phyloP scores from a whole-genome alignment of 352 stramenopile species.

The Phytophthora foliorum region DNA sequence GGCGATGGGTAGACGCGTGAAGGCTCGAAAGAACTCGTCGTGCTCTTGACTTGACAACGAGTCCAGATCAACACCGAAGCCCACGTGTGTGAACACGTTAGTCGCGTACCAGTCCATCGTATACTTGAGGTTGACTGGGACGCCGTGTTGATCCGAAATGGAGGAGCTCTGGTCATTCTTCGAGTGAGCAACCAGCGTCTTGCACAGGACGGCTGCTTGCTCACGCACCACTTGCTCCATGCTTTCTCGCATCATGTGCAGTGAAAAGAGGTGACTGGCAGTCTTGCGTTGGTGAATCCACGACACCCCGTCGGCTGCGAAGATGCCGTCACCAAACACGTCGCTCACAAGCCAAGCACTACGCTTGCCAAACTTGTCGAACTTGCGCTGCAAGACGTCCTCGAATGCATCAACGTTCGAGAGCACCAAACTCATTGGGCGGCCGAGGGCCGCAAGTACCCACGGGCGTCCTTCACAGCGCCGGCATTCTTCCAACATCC shows the following conservation, averaged over 20 bases:
- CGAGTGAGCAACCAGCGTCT: conserved; percentile 32
- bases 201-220: conserved; percentile 45
- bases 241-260: conserved; percentile 61
- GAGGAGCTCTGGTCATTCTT: neutral
- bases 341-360: conserved; percentile 48
- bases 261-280: conserved; percentile 90
- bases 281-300: conserved; percentile 83
- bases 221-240: conserved; percentile 57
- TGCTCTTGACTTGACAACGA: conserved; percentile 39
- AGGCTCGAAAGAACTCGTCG: conserved; percentile 44
- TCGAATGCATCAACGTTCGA: conserved; percentile 51
- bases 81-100: conserved; percentile 78
- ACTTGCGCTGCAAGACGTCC: conserved; percentile 71
- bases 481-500: conserved; percentile 59
- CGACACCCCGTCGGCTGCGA: conserved; percentile 64
- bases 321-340: conserved; percentile 79
- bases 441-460: conserved; percentile 50
- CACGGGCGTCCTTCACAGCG: conserved; percentile 53
- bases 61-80: conserved; percentile 66
- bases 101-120: conserved; percentile 62
- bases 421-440: conserved; percentile 51
- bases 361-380: conserved; percentile 83
- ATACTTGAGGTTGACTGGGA: conserved; percentile 48
- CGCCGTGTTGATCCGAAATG: neutral
- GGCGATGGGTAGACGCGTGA: conserved; percentile 42